phyloP scores from a whole-genome alignment of 305 asterid genomes.

The Fraxinus albicans region DNA sequence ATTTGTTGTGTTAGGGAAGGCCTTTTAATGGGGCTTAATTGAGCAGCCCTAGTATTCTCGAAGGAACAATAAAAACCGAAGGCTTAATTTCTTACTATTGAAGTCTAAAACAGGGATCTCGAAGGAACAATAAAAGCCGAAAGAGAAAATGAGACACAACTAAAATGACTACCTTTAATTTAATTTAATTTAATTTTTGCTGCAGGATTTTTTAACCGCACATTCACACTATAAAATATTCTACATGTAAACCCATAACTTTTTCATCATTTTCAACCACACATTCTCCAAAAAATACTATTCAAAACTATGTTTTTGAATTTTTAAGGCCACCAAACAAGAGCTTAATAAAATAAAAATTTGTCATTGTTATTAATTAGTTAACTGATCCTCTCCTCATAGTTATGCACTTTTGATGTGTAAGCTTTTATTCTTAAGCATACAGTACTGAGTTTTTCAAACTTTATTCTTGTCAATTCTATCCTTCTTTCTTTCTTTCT shows the following conservation, averaged over 20 bases:
- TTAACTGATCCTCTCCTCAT: neutral
- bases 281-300: too few species aligned
- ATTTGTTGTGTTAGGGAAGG: neutral
- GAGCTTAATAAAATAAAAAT: neutral
- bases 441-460: neutral
- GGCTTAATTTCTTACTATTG: neutral
- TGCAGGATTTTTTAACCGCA: too few species aligned
- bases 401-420: neutral
- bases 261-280: too few species aligned
- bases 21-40: neutral
- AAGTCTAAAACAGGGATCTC: neutral
- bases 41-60: neutral
- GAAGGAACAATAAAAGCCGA: too few species aligned
- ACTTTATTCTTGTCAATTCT: constrained; percentile 2
- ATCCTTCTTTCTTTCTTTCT: neutral
- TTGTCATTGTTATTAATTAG: neutral
- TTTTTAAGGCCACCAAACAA: too few species aligned
- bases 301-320: too few species aligned
- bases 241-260: too few species aligned
- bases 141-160: neutral
- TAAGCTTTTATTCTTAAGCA: neutral
- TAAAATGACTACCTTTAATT: neutral
- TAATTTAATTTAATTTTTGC: too few species aligned
- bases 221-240: too few species aligned
- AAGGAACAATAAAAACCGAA: neutral